Evolutionary conservation across 2,329 filamentous ascomycete genomes (phyloP), one percentile per base, ranked within the genome.

Genomic region (Colletotrichum brevisporum): DNA sequence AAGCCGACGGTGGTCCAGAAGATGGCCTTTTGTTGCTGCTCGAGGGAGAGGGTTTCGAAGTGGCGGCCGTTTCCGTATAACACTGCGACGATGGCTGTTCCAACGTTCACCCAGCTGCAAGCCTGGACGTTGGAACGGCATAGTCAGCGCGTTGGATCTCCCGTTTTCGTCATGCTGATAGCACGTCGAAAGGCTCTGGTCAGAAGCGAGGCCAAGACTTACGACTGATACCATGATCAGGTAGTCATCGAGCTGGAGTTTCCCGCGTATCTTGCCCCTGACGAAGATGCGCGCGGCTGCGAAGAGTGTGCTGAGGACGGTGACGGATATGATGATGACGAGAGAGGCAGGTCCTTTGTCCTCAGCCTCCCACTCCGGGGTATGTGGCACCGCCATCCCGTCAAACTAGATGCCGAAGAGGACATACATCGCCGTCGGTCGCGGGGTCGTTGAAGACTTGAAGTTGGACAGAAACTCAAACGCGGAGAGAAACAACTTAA

Each of bases 21-120:
- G n/a, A 79, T 74, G 36, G 76, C 75, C 13, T 71, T 72, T 5
- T 72, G 69, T 54, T 80, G 71, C 6, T 83, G 73, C 0, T 76
- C 66, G 6, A 71, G 50, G 0, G 61, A 69, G 13, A 85, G 73
- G 0, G 76, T 73, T 15, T 67, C 71, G 31, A 79, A 75, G 71
- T 85, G 82, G 54, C 76, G 76, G 2, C 83, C 83, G 60, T 79
- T 82, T 5, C 83, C 83, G 18, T 75, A 70, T 0, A 58, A 48
- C 9, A 84, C 78, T 10, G 80, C 79, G 6, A 75, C 73, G 9
- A 77, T 76, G 2, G 78, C 77, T 13, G 83, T 66, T 8, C 66
- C 77, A 1, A 81, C 76, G 24, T 79, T 80, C 48, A 74, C 61
- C 71, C 81, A 76, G 5, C 77, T 76, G 41, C 78, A 74, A 4